Base-by-base conservation (phyloP, 768 basidiomycete genomes). In the Plicaturopsis crispa region DNA sequence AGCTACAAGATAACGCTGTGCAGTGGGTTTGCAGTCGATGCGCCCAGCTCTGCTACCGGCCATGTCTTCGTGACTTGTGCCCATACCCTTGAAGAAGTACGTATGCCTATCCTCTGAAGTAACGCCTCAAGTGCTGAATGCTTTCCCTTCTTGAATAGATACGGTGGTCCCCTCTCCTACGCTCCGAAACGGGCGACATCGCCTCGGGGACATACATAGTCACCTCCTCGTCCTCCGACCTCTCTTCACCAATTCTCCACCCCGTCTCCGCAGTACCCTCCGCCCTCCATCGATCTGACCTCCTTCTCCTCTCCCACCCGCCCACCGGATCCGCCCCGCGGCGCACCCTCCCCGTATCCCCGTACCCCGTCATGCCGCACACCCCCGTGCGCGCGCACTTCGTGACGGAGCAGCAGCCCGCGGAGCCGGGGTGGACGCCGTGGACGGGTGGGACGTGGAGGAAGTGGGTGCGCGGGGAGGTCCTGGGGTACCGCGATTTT, bases 51-150 rank as follows among this genome's bases (percentile, higher is more conserved):
- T 20, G 10, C 44, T 33, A 40, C 52, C 38, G 42, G 52, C 6
- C 56, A 64, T 39, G 44, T 73, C 12, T 48, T 80, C 24, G 42
- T 78, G 17, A 73, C 73, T 8, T 82, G 79, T 47, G 74, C 72
- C 5, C 80, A 82, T 52, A 78, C 80, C 2, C 51, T 83, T 19
- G 72, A 80, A 55, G 70, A 78, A 72, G 78, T 67, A 48, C 49
- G 61, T 41, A 28, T 8, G 18, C 16, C 17, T 35, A 36, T 13
- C 3, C 14, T 35, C 26, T 20, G 33, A 34, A 26, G 21, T 31
- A 24, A 8, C 18, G 3, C 20, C 7, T n/a, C 18, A 38, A 37
- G 20, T 33, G 30, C 17, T 39, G 41, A 14, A 39, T 39, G 24
- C 36, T 16, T 21, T 24, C 41, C 23, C 26, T 34, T 28, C 11